phyloP scores from a whole-genome alignment of 805 yeast genomes.

The Hanseniaspora singularis region DNA sequence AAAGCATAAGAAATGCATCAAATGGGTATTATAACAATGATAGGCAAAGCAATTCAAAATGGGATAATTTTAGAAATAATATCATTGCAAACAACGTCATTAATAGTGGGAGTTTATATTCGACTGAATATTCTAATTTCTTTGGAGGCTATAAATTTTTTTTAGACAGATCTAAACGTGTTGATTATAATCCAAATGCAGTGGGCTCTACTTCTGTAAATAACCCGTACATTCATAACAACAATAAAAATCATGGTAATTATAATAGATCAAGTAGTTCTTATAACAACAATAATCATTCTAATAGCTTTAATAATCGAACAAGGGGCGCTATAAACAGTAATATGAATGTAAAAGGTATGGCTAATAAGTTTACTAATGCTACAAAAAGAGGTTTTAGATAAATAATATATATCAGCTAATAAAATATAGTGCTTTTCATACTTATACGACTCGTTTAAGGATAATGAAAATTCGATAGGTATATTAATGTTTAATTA shows the following conservation, averaged over 20 bases:
- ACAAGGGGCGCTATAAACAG: too few species aligned
- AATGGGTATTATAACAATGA: not conserved
- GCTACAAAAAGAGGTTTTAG: not conserved
- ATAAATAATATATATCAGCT: too few species aligned
- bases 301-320: too few species aligned
- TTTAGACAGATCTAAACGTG: not conserved
- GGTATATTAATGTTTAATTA: not conserved
- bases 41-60: not conserved
- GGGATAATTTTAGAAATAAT: constrained; percentile 2
- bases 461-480: not conserved
- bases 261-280: not conserved
- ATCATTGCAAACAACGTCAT: constrained; percentile 2
- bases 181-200: not conserved
- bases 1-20: not conserved
- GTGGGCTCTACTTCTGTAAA: not conserved
- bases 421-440: too few species aligned
- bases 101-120: not conserved
- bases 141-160: constrained; percentile 13
- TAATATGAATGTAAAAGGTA: not conserved
- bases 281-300: too few species aligned
- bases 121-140: constrained; percentile 8
- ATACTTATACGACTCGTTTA: too few species aligned
- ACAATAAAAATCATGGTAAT: not conserved
- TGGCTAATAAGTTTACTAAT: not conserved
- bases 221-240: not conserved